Evolutionary conservation across 108 stramenopile genomes (phyloP).

Genomic region (Skeletonema menzelii): DNA sequence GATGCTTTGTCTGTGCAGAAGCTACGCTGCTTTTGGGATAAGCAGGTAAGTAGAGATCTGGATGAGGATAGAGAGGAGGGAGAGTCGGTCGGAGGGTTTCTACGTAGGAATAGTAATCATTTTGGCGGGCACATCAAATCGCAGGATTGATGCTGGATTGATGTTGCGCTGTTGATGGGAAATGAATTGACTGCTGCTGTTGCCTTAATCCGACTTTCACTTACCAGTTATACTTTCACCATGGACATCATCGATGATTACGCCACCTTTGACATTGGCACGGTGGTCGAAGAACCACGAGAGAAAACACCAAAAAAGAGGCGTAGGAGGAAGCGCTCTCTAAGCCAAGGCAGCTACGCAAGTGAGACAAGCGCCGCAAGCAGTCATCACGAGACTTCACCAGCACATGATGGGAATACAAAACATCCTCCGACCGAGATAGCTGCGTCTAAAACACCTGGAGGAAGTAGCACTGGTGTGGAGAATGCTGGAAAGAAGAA

Average conservation of each 20-base stretch:
- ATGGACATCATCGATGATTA: slow-evolving; percentile 12
- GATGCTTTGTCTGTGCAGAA: too few relatives aligned
- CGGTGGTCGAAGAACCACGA: slow-evolving; percentile 19
- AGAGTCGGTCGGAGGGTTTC: too few relatives aligned
- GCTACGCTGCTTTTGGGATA: too few relatives aligned
- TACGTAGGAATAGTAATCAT: too few relatives aligned
- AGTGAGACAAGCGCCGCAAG: slow-evolving; percentile 2
- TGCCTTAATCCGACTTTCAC: too few relatives aligned
- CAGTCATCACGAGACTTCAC: not conserved
- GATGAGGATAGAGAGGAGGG: too few relatives aligned
- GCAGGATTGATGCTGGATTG: too few relatives aligned
- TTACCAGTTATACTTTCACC: too few relatives aligned
- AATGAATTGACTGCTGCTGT: too few relatives aligned
- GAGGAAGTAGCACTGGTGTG: not conserved
- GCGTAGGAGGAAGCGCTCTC: slow-evolving; percentile 11
- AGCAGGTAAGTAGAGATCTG: too few relatives aligned
- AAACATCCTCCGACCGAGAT: not conserved
- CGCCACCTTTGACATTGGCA: slow-evolving; percentile 23
- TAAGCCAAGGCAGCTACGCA: slow-evolving; percentile 14
- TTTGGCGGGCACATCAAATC: too few relatives aligned
- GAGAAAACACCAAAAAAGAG: not conserved
- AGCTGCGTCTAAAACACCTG: not conserved
- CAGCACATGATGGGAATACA: not conserved
- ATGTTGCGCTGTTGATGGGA: too few relatives aligned
- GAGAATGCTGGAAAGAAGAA: slow-evolving; percentile 10